Evolutionary conservation across 1,284 basidiomycete genomes (phyloP), one percentile per base, ranked within the genome.

Genomic region (Cryptococcus hybrid): DNA sequence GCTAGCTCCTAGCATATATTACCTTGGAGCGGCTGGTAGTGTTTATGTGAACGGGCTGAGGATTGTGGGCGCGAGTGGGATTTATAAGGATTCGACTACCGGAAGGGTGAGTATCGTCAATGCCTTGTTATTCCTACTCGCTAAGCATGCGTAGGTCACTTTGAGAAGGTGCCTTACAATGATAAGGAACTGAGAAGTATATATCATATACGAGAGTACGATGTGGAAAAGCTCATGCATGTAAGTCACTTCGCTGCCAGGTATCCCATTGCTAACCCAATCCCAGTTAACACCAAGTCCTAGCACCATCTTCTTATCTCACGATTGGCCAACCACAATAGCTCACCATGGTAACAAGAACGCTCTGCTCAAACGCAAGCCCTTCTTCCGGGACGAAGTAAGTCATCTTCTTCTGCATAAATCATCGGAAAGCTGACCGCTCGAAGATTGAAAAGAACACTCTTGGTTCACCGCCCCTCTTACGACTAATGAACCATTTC

Each of bases 1-100:
- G 95, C 78, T 98, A 12, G 96, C 96, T 0, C 91, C 90, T 1
- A 95, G 96, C 72, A 96, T 99, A 55, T 99, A 97, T 79, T 99
- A 90, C 74, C 84, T 99, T 5, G 96, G 96, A 0, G 86, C 88
- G 61, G 92, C 93, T 6, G 95, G 95, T 0, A 90, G 89, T 56
- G 84, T 99, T 0, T 84, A 88, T 52, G 87, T 97, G 37, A 88
- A 93, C 66, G 92, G 90, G 0, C 65, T 98, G 39, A 83, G 89
- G 9, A 90, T 99, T 40, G 86, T 88, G 8, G 95, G 95, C 6
- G 85, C 88, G 3, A 95, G 92, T 7, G 95, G 96, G 4, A 99
- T 99, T 54, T 98, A 87, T 82, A 96, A 96, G 69, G 73, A 0
- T 82, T 87, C 49, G 88, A 98, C 71, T 98, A 92, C 73, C 74